phyloP scores from a whole-genome alignment of 208 protist genomes.

The Porcisia deanei region DNA sequence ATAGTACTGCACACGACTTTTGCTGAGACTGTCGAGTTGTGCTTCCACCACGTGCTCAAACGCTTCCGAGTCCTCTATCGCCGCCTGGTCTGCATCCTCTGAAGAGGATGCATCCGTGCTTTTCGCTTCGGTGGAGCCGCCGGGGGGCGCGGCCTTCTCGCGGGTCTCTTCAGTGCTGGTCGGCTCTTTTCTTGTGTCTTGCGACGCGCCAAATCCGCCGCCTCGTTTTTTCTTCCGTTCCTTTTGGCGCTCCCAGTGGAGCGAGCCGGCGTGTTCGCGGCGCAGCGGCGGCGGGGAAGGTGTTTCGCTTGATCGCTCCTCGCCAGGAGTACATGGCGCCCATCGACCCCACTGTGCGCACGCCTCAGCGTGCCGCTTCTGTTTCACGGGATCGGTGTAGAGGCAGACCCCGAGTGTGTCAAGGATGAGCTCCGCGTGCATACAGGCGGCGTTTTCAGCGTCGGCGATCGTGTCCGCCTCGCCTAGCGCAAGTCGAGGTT shows the following conservation, averaged over 20 bases:
- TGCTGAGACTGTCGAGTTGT: slow-evolving; percentile 66
- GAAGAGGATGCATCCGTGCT: not conserved
- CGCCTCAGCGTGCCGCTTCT: slow-evolving; percentile 59
- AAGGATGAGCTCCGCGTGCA: slow-evolving; percentile 91
- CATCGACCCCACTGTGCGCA: slow-evolving; percentile 66
- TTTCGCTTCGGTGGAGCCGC: not conserved
- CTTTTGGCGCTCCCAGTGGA: slow-evolving; percentile 63
- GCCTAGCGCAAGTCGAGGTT: slow-evolving; percentile 73
- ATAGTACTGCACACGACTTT: slow-evolving; percentile 83
- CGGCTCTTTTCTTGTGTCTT: not conserved
- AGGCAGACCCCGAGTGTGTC: slow-evolving; percentile 84
- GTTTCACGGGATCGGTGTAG: slow-evolving; percentile 53
- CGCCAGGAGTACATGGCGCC: slow-evolving; percentile 33
- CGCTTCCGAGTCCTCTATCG: not conserved
- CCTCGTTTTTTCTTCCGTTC: slow-evolving; percentile 14
- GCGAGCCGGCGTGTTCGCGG: slow-evolving; percentile 54
- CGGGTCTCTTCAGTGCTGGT: not conserved
- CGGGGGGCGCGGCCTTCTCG: not conserved
- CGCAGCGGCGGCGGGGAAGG: slow-evolving; percentile 78
- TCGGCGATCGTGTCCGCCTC: slow-evolving; percentile 58
- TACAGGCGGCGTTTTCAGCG: slow-evolving; percentile 77
- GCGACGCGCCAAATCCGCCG: not conserved
- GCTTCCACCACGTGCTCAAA: slow-evolving; percentile 39
- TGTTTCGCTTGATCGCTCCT: slow-evolving; percentile 41
- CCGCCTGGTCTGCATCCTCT: not conserved